Evolutionary conservation across 768 basidiomycete species (phyloP), one percentile per base, ranked within the genome.

Genomic region (Mycena kentingensis): DNA sequence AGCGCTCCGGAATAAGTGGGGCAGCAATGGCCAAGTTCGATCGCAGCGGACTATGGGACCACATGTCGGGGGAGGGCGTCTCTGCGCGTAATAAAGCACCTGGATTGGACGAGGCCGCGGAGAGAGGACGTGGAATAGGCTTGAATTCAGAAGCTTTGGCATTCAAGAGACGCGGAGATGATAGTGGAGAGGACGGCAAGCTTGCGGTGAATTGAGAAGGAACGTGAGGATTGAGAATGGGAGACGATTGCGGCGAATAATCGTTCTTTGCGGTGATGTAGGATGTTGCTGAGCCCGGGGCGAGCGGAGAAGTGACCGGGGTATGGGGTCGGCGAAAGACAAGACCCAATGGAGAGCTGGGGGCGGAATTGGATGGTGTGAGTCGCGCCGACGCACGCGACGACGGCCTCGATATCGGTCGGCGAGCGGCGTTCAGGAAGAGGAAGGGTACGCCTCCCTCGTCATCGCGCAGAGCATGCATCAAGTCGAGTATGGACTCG

Each of bases 381-480:
- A 78, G 24, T 65, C 87, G 80, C 57, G 82, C 77, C 31, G 90
- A 86, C 43, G 90, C 84, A 53, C 90, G 79, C 41, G 90, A 92
- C 31, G 88, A 90, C 15, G 89, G 88, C 10, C 89, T 82, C 11
- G 89, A 90, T 45, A 87, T 79, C 26, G 89, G 90, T 18, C 89
- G 82, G 54, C 86, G 79, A 27, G 85, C 88, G 19, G 88, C 87
- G 4, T 88, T 92, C 43, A 93, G 75, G 71, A 87, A 90, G 50
- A 91, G 73, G 66, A 93, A 93, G 0, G 90, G 89, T 5, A 90
- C 86, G 18, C 88, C 87, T 12, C 86, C 83, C 34, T 87, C 73
- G 73, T 91, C 87, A 78, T 96, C 93, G 55, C 84, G 79, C 68
- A 94, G 90, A 71, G 90, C 88, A 73, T 98, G 95, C 95, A 98